Base-by-base conservation (phyloP, 1,284 basidiomycete genomes). In the Vanrija pseudolonga region DNA sequence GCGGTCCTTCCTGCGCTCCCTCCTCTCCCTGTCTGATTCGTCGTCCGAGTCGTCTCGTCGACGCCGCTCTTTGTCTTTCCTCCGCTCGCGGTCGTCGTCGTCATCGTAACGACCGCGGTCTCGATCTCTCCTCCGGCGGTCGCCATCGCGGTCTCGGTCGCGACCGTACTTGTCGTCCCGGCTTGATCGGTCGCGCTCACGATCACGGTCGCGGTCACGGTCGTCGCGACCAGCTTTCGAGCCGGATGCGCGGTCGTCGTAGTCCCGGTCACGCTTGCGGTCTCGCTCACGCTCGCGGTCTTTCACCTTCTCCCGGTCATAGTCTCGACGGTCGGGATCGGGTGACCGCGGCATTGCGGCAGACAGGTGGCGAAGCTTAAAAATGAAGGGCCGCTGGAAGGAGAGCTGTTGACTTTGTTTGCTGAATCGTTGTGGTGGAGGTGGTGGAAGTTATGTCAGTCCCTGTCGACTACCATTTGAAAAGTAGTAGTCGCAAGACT, bases 81-180 rank as follows among this genome's bases (percentile, higher is more conserved):
- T 24, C 32, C 55, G 18, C 50, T 45, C 42, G 23, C 42, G 42
- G 20, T 44, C 42, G 4, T 28, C 15, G 40, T 60, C 57, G 26
- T 57, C 47, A 46, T 45, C 43, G 24, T 62, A 61, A 14, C 56
- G 56, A 11, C 55, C 55, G 36, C 47, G 57, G 51, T 61, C 59
- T 20, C 60, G 50, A 39, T 48, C 62, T 38, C 54, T 53, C 51
- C 57, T 59, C 23, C 63, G 55, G 24, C 55, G 24, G 22, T 59
- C 55, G 22, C 61, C 57, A 45, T 68, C 64, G 20, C 63, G 54
- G 39, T 73, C 66, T 23, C 63, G 53, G 23, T 72, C 64, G 7
- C 56, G 48, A 24, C 45, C 39, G 22, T 45, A 36, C 18, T 57
- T 14, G 26, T 19, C 32, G 32, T 32, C 32, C 2, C 32, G 32